phyloP scores from a whole-genome alignment of 192 early-diverging fungal species.

The Coemansia guatemalensis region DNA sequence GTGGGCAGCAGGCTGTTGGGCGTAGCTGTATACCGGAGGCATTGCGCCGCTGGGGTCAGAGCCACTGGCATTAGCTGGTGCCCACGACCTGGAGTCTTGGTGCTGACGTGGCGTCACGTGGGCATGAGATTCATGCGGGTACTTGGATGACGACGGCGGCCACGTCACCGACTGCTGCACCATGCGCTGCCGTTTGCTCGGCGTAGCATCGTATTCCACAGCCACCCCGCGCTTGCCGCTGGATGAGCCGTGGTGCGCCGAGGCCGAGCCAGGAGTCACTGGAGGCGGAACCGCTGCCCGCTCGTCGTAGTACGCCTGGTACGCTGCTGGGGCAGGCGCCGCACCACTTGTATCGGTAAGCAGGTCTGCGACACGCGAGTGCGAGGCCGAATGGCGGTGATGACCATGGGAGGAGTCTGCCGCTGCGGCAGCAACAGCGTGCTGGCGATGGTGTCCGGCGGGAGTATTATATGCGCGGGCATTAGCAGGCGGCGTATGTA shows the following conservation, averaged over 20 bases:
- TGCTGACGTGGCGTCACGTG: constrained; percentile 3
- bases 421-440: not conserved
- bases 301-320: constrained; percentile 25
- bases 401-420: not conserved
- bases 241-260: not conserved
- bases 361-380: constrained; percentile 20
- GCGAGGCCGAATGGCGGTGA: constrained; percentile 19
- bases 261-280: not conserved
- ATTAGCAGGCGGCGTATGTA: constrained; percentile 1
- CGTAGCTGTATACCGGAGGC: constrained; percentile 9
- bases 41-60: constrained; percentile 7
- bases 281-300: not conserved
- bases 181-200: constrained; percentile 41
- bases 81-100: constrained; percentile 4
- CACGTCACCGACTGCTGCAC: constrained; percentile 27
- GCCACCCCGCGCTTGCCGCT: constrained; percentile 16
- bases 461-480: not conserved
- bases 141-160: constrained; percentile 9
- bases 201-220: constrained; percentile 17
- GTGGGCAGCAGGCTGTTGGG: not conserved
- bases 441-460: not conserved
- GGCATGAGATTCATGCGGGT: constrained; percentile 6
- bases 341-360: not conserved
- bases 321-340: not conserved
- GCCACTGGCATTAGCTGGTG: not conserved